Base-by-base conservation (phyloP, 1,139 yeast genomes). In the Yamadazyma kanchanaburiensis region DNA sequence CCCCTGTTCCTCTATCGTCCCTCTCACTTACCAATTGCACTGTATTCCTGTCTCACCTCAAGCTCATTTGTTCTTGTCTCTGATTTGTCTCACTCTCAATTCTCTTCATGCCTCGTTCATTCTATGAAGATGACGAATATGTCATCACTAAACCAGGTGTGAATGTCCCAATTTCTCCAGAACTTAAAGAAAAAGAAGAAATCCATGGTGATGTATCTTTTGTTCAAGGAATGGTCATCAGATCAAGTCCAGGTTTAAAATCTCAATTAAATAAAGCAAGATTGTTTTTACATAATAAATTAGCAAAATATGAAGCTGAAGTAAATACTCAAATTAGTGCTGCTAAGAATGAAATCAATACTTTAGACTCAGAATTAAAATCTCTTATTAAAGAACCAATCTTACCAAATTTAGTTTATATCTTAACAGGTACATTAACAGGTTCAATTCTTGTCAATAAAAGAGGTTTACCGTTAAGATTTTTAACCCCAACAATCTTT, bases 381-480 rank as follows among this genome's bases (percentile, higher is more conserved):
- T 32, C 51, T 3, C 25, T 57, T 16, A 51, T 67, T 22, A 50
- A 52, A 31, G 74, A 68, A 33, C 77, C 77, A 3, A 56, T 74
- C 3, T 64, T 79, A 36, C 85, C 85, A 12, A 61, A 62, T 33
- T 51, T 69, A 27, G 66, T 77, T 28, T 73, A 73, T 43, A 70
- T 77, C 5, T 56, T 78, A 28, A 77, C 84, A 1, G 59, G 69
- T 4, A 55, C 79, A 3, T 65, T 79, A 38, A 49, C 76, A 1
- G 81, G 83, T 8, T 74, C 82, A 4, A 72, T 79, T 36, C 40
- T 74, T 23, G 74, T 64, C 12, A 64, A 67, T 39, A 67, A 60
- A 37, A 61, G 71, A 40, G 47, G 67, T 2, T 51, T 76, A 5
- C 74, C 75, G 1, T 25, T 71, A 9, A 62, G 85, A 40, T 72